These are phyloP conservation scores for Gossypium laxum DNA, from an alignment of 441 rosid species.

Conservation along the genomic window DNA sequence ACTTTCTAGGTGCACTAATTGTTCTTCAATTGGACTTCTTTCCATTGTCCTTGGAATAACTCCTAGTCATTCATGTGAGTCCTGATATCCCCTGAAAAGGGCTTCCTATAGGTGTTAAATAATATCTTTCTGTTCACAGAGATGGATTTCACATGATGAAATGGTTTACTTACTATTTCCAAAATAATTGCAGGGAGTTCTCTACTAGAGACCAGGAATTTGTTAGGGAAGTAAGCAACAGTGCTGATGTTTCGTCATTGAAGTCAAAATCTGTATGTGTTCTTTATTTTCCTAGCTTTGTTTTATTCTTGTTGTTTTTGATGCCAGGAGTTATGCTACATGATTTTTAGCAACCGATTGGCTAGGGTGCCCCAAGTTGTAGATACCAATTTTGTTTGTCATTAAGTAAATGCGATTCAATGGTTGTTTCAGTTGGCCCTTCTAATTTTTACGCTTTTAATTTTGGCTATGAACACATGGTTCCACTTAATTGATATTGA, in stretches of 20 bases:
- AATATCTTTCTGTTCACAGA: neutral
- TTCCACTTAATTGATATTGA: neutral
- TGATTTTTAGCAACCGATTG: conserved; percentile 14
- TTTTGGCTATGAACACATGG: neutral
- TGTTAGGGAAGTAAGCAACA: conserved; percentile 60
- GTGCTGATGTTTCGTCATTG: conserved; percentile 46
- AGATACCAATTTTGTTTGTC: neutral
- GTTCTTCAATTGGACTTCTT: neutral
- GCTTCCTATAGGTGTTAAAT: neutral
- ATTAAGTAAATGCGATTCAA: conserved; percentile 1
- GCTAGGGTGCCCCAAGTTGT: conserved; percentile 13
- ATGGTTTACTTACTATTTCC: neutral
- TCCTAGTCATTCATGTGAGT: neutral
- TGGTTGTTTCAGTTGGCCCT: neutral
- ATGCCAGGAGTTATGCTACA: conserved; percentile 12
- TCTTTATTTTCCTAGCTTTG: conserved; percentile 20
- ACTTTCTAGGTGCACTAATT: neutral
- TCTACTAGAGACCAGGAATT: conserved; percentile 63
- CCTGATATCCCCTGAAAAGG: neutral
- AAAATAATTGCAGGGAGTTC: conserved; percentile 46
- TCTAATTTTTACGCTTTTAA: neutral
- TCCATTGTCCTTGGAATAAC: neutral
- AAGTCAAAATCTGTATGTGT: conserved; percentile 65
- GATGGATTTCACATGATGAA: neutral
- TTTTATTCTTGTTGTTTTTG: conserved; percentile 15